Percentiles rank a stretch among this genome's conserved stretches.
Conservation (phyloP, 495 filamentous ascomycete genomes). For the Aspergillus sclerotiicarbonarius region DNA sequence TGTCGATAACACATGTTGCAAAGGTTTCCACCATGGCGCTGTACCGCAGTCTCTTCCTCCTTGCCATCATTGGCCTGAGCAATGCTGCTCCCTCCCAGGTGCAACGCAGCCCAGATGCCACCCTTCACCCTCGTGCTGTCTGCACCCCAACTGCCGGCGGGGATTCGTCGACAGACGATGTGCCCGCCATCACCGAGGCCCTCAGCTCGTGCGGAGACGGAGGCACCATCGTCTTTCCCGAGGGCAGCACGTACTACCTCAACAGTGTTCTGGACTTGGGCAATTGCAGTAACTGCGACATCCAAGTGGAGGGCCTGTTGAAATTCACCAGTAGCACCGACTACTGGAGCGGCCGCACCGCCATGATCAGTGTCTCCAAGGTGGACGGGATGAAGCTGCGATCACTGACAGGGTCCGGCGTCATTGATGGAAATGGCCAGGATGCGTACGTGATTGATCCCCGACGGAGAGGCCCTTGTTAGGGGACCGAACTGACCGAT, state of each 20-base stretch:
- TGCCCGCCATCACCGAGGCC: constrained; percentile 37
- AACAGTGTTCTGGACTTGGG: constrained; percentile 40
- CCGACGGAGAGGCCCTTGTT: neutral
- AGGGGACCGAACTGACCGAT: neutral
- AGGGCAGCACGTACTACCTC: constrained; percentile 38
- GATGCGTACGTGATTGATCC: constrained; percentile 9
- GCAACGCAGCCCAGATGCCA: neutral
- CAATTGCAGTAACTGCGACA: constrained; percentile 36
- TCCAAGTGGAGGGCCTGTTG: constrained; percentile 42
- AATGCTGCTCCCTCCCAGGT: constrained; percentile 1
- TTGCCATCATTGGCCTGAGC: neutral
- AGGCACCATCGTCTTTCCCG: constrained; percentile 44
- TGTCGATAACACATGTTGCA: too few relatives aligned
- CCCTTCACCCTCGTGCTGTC: constrained; percentile 8
- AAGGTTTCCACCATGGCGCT: neutral
- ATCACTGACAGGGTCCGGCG: constrained; percentile 36
- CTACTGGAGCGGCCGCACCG: constrained; percentile 39
- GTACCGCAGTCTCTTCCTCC: neutral
- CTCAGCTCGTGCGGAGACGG: constrained; percentile 38
- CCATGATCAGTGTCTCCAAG: constrained; percentile 36
- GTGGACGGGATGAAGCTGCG: constrained; percentile 36
- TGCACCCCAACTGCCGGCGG: constrained; percentile 39
- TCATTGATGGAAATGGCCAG: constrained; percentile 49
- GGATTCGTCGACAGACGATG: constrained; percentile 29
- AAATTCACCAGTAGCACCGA: constrained; percentile 35